phyloP scores from a whole-genome alignment of 2,329 filamentous ascomycete species.

The Lachnellula subtilissima region DNA sequence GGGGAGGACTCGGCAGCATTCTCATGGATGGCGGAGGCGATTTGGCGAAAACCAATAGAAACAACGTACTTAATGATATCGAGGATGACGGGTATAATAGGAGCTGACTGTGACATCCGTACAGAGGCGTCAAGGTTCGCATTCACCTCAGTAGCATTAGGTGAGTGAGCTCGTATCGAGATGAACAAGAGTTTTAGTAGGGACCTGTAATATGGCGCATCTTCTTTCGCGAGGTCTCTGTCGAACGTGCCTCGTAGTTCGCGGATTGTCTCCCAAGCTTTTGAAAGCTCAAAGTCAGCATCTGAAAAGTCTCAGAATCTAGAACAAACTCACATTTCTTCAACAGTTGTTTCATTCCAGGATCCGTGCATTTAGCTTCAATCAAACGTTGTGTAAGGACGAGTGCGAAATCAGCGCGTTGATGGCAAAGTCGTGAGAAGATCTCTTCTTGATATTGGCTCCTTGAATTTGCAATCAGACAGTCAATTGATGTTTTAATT shows the following conservation, averaged over 20 bases:
- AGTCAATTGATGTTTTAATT: constrained; percentile 68
- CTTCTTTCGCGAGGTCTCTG: constrained; percentile 48
- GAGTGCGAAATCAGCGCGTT: constrained; percentile 75
- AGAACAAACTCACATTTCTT: too few species aligned
- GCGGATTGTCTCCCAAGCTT: constrained; percentile 57
- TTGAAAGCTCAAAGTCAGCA: constrained; percentile 35
- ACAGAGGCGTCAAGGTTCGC: constrained; percentile 19
- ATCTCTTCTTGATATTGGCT: constrained; percentile 70
- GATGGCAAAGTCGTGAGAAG: constrained; percentile 72
- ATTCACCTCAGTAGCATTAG: constrained; percentile 22
- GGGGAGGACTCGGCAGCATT: constrained; percentile 60
- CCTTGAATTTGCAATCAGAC: constrained; percentile 71
- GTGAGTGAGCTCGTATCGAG: constrained; percentile 60
- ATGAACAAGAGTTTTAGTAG: constrained; percentile 83
- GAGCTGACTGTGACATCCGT: constrained; percentile 24
- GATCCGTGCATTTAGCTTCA: constrained; percentile 44
- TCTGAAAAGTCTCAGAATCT: background rate
- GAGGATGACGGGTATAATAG: constrained; percentile 41
- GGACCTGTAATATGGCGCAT: constrained; percentile 72
- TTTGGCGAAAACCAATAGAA: constrained; percentile 72
- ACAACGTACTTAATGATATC: constrained; percentile 78
- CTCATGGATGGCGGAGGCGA: constrained; percentile 80
- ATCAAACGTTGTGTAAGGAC: constrained; percentile 77
- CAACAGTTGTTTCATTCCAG: constrained; percentile 46
- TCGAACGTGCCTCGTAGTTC: constrained; percentile 54